Percentiles rank a stretch among this genome's conserved stretches.
These are phyloP conservation scores for Lindgomyces ingoldianus DNA, from an alignment of 495 filamentous ascomycete genomes.

Conservation along the genomic window DNA sequence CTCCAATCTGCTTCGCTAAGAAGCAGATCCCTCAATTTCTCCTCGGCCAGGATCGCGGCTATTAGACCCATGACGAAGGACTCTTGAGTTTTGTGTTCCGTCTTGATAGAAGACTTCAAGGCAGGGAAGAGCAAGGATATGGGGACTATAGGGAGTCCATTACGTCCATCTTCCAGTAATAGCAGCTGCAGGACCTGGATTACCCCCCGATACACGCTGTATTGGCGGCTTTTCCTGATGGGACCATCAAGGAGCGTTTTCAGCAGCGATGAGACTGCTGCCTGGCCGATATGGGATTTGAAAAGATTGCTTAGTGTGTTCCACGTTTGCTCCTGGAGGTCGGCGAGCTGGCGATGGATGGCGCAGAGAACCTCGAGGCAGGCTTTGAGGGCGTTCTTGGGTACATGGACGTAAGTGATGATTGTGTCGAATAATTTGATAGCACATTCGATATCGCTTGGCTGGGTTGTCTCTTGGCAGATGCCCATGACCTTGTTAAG, in stretches of 20 bases:
- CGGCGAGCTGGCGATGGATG: constrained; percentile 72
- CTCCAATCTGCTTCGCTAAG: constrained; percentile 37
- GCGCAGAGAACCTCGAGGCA: constrained; percentile 80
- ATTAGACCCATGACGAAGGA: constrained; percentile 28
- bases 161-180: constrained; percentile 26
- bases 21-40: constrained; percentile 18
- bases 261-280: constrained; percentile 37
- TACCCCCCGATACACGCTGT: constrained; percentile 31
- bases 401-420: constrained; percentile 76
- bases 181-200: constrained; percentile 38
- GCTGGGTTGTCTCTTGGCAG: constrained; percentile 71
- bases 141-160: constrained; percentile 34
- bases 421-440: constrained; percentile 77
- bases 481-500: constrained; percentile 69
- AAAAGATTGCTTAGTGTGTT: constrained; percentile 73
- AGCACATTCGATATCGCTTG: constrained; percentile 72
- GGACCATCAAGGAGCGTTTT: constrained; percentile 28
- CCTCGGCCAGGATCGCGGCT: constrained; percentile 19
- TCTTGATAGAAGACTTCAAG: constrained; percentile 20
- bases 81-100: constrained; percentile 18
- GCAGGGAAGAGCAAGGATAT: constrained; percentile 33
- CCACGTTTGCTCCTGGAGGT: constrained; percentile 71
- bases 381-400: constrained; percentile 62
- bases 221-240: constrained; percentile 1
- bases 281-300: constrained; percentile 72